Evolutionary conservation across 2,329 filamentous ascomycete genomes (phyloP), one percentile per base, ranked within the genome.

Genomic region (Chalaropsis thielavioides): DNA sequence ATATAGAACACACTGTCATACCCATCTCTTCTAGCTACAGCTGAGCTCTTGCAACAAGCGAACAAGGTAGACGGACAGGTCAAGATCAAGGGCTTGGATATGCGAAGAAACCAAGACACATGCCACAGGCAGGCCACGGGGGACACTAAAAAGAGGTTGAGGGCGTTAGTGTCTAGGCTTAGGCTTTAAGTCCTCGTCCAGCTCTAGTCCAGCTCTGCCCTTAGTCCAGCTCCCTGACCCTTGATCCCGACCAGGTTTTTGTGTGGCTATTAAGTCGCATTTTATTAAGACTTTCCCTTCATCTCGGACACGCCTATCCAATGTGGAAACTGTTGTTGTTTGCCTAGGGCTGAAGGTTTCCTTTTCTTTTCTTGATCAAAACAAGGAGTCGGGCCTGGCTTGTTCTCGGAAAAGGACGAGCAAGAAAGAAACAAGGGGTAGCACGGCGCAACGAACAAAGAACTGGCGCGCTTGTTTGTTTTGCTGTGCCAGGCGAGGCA

Each of bases 261-360:
- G 27, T 11, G 54, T 58, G 31, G 27, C 54, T 38, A 38, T 58
- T 38, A 35, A 38, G 54, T 17, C 6, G 31, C 19, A 13, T 58
- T 58, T 58, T 58, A 58, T 58, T 58, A 22, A 3, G 54, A 58
- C 54, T 35, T 58, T 8, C 54, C 54, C 24, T 58, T 58, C 54
- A 58, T 58, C 54, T 58, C 54, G 54, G 54, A 35, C 54, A 38
- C 54, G 35, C 54, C 46, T 22, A 51, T 27, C n/a, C 22, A 38
- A 8, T 24, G 27, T 27, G 46, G 46, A 15, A 51, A 27, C 46
- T 51, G 13, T 38, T 38, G 22, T n/a, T 31, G 17, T 10, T 58
- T 58, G 27, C 38, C 43, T 46, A 46, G 43, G 43, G 43, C 43
- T 46, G 43, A 46, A 19, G 4, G 15, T 8, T 46, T 17, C n/a